Base-by-base conservation (phyloP, 1,139 yeast genomes). In the Debaryomyces robertsiae region DNA sequence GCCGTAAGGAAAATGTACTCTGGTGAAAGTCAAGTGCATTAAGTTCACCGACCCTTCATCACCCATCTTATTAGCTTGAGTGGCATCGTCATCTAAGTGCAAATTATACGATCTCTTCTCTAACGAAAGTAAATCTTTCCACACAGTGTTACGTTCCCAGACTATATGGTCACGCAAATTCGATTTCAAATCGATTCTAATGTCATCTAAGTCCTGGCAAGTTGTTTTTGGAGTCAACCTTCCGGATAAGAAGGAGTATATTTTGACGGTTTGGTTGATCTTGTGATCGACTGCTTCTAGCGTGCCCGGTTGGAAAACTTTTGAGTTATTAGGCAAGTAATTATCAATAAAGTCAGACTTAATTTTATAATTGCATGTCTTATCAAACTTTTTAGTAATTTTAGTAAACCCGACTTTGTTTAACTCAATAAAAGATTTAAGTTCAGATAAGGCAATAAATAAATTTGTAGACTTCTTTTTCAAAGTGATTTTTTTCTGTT, bases 141-240 rank as follows among this genome's bases (percentile, higher is more conserved):
- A 91, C 17, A 91, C 97, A 0, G 97, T 91, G 61, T 89, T 89
- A 60, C 98, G 77, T 63, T 90, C 97, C 95, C 96, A 91, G 13
- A 90, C 96, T 37, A 91, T 87, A 61, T 90, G 95, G 54, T 91
- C 98, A 45, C 97, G 75, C 46, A 91, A 67, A 53, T 88, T 88
- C 11, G 88, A 73, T 46, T 84, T 77, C 46, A 91, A 73, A 53
- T 87, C 94, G 27, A 77, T 73, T 44, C 75, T 78, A 17, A 93
- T 86, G 33, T 65, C 60, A 11, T 75, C 80, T 36, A 73, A 55
- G 43, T 76, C 69, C 34, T 53, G 54, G 5, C 38, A 37, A 7
- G 72, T 56, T 33, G 67, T 61, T 31, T 58, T 55, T 6, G 57
- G 29, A 23, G 55, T 55, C 38, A 65, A 55, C 40, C 57, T 70